These are phyloP conservation scores for Meripilus lineatus DNA, from an alignment of 1,284 basidiomycete genomes.

Conservation along the genomic window DNA sequence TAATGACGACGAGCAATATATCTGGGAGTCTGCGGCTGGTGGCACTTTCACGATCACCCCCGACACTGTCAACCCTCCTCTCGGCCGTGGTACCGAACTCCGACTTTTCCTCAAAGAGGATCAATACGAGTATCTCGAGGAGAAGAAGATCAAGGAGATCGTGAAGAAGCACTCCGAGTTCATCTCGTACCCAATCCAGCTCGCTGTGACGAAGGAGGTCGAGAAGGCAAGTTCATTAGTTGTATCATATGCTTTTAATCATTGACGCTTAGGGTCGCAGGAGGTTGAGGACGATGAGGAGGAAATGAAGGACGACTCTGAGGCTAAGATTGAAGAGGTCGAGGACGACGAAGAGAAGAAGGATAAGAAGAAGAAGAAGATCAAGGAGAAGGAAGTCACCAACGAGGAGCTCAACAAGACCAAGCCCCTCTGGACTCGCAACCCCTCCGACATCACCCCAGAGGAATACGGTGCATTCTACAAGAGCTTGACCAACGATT, in stretches of 20 bases:
- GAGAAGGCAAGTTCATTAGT: slow-evolving; percentile 71
- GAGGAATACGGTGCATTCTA: slow-evolving; percentile 98
- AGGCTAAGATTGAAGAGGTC: slow-evolving; percentile 71
- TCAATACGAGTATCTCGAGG: slow-evolving; percentile 98
- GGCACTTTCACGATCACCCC: slow-evolving; percentile 99
- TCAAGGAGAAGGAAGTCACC: slow-evolving; percentile 87
- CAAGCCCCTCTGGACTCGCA: slow-evolving; percentile 99
- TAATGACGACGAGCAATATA: slow-evolving; percentile 99
- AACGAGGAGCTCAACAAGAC: slow-evolving; percentile 99
- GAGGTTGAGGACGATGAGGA: slow-evolving; percentile 88
- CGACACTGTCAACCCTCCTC: slow-evolving; percentile 84
- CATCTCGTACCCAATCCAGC: slow-evolving; percentile 99
- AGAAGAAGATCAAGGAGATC: slow-evolving; percentile 99
- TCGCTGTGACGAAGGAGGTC: slow-evolving; percentile 98
- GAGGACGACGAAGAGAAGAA: slow-evolving; percentile 85
- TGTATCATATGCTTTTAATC: neutral
- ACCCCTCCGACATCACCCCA: slow-evolving; percentile 87
- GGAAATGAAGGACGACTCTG: slow-evolving; percentile 74
- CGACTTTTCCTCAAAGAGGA: slow-evolving; percentile 98
- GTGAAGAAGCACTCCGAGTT: slow-evolving; percentile 99
- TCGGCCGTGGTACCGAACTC: slow-evolving; percentile 95
- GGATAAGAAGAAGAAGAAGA: slow-evolving; percentile 96
- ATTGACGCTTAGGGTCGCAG: slow-evolving; percentile 30
- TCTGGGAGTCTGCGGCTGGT: slow-evolving; percentile 99
- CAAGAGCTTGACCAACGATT: slow-evolving; percentile 99